Evolutionary conservation across 2,329 filamentous ascomycete species (phyloP).

Genomic region (Colletotrichum karsti): DNA sequence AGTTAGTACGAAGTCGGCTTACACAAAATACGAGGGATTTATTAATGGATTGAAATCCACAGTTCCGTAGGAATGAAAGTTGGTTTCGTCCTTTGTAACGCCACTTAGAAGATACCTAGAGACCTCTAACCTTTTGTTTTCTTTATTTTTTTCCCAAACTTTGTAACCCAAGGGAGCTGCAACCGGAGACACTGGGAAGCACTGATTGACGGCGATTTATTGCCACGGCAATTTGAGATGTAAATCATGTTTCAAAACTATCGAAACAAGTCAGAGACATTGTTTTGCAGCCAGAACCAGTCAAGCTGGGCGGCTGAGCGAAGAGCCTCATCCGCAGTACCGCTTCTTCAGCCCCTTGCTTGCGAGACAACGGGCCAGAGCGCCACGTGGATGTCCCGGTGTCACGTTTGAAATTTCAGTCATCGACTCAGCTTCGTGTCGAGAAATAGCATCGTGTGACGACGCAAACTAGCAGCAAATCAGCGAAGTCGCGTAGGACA

Average conservation of each 20-base stretch:
- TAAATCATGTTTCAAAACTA: not conserved
- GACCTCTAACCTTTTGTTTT: too few relatives aligned
- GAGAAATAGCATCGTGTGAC: too few relatives aligned
- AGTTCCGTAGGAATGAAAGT: too few relatives aligned
- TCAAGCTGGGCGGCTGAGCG: not conserved
- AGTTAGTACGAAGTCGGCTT: too few relatives aligned
- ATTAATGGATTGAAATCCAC: too few relatives aligned
- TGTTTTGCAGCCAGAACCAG: not conserved
- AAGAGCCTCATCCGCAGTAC: not conserved
- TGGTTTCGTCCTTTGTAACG: too few relatives aligned
- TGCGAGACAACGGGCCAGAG: not conserved
- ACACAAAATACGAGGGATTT: too few relatives aligned
- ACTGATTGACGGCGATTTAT: not conserved
- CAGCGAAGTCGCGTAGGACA: too few relatives aligned
- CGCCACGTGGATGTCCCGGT: not conserved
- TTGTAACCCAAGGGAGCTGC: not conserved
- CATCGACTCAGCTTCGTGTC: not conserved
- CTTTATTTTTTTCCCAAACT: too few relatives aligned
- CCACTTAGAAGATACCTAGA: too few relatives aligned
- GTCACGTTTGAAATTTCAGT: not conserved
- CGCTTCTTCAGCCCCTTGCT: not conserved
- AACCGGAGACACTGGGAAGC: not conserved
- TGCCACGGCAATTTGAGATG: not conserved
- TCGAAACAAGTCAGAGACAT: not conserved
- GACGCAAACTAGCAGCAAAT: too few relatives aligned